Conservation (phyloP, 2,329 filamentous ascomycete genomes). For the Fusarium camptoceras region DNA sequence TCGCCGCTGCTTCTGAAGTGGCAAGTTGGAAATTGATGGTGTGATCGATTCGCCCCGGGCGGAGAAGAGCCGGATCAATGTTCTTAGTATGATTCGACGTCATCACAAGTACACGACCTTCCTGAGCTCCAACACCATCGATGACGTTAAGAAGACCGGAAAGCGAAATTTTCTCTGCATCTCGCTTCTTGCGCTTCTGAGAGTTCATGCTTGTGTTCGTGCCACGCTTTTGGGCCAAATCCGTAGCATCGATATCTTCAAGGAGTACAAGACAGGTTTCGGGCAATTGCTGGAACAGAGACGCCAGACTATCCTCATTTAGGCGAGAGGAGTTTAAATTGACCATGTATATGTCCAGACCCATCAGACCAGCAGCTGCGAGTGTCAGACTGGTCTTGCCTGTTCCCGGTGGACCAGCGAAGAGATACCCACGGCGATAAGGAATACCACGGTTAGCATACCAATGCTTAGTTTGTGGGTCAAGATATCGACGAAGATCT, state of each 20-base stretch:
- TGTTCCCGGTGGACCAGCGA: conserved; percentile 37
- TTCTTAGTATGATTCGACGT: conserved; percentile 67
- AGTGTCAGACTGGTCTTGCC: conserved; percentile 37
- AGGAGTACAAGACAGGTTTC: conserved; percentile 25
- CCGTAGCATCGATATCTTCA: conserved; percentile 33
- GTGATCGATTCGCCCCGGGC: conserved; percentile 23
- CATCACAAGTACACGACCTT: conserved; percentile 77
- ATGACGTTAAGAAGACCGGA: conserved; percentile 76
- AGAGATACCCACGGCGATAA: conserved; percentile 39
- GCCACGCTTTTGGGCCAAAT: conserved; percentile 7
- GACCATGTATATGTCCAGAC: conserved; percentile 35
- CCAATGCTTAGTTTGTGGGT: conserved; percentile 32
- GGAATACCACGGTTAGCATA: conserved; percentile 38
- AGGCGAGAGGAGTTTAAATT: conserved; percentile 17
- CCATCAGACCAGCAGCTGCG: conserved; percentile 30
- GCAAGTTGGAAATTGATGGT: conserved; percentile 24
- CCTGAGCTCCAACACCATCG: conserved; percentile 74
- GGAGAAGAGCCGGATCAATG: conserved; percentile 23
- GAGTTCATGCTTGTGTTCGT: not conserved
- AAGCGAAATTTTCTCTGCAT: conserved; percentile 50
- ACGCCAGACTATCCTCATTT: conserved; percentile 23
- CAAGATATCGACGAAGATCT: conserved; percentile 33
- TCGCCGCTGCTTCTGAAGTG: not conserved
- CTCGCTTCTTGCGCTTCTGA: not conserved
- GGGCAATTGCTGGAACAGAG: conserved; percentile 15